Evolutionary conservation across 306 rosid species (phyloP).

Genomic region (Echinosophora koreensis): DNA sequence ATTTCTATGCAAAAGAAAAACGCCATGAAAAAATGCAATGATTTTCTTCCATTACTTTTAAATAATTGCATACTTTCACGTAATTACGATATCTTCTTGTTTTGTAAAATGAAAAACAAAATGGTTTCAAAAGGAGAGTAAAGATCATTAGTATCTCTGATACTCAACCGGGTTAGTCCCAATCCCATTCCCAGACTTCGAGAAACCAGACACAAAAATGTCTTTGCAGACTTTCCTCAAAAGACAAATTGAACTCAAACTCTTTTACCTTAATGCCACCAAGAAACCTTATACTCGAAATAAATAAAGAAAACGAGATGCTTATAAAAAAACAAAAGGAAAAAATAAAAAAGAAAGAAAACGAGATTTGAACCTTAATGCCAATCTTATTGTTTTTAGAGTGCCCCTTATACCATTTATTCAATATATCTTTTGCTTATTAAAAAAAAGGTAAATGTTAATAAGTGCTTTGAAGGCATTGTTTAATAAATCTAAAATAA

Average conservation of each 20-base stretch:
- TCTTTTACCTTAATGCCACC: constrained; percentile 35
- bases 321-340: too few species aligned
- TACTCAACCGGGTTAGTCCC: not conserved
- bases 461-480: too few species aligned
- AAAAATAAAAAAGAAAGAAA: too few species aligned
- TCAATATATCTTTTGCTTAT: too few species aligned
- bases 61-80: too few species aligned
- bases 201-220: constrained; percentile 8
- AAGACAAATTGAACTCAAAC: constrained; percentile 40
- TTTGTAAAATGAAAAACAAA: not conserved
- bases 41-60: too few species aligned
- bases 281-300: constrained; percentile 29
- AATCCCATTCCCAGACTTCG: not conserved
- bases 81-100: too few species aligned
- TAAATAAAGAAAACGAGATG: not conserved
- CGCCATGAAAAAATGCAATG: too few species aligned
- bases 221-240: constrained; percentile 6
- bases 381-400: not conserved
- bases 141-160: not conserved
- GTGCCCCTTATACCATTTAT: too few species aligned
- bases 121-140: not conserved
- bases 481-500: too few species aligned
- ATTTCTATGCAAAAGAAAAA: too few species aligned
- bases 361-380: constrained; percentile 1
- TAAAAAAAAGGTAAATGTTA: too few species aligned